Evolutionary conservation across 1,284 basidiomycete genomes (phyloP), one percentile per base, ranked within the genome.

Genomic region (Boletus holoroseus): DNA sequence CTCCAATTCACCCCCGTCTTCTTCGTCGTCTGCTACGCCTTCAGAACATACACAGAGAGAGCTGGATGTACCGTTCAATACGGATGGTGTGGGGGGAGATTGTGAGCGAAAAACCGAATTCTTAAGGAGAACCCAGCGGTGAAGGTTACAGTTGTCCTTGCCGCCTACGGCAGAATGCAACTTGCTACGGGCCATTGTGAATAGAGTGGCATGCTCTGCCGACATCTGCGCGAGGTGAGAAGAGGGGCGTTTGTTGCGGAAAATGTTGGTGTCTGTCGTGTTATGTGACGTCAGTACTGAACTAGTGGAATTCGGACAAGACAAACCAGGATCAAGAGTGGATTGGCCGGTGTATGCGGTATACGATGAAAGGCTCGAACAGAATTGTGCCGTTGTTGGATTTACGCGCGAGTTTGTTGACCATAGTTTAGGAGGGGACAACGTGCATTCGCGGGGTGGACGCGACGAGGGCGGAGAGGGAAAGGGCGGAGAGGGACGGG

Each of bases 121-220:
- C 84, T 88, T 88, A 67, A 90, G 77, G 52, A 90, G 76, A 50
- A 90, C 87, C 84, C 85, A 88, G 66, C 87, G 85, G 67, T 87
- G 85, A 71, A 90, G 77, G 71, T 80, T 87, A 73, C 77, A 76
- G 59, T 72, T 79, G 71, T 85, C 83, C 70, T 76, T 81, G 68
- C 75, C 71, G 52, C 75, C 74, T 59, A 77, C 66, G 61, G 79
- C 81, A 55, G 75, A 68, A 58, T 82, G 80, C 70, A 90, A 76
- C 75, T 90, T 90, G 69, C 74, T 79, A 64, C 81, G 85, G 68
- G 87, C 82, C 69, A 88, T 72, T 58, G 74, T 70, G 60, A 77
- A 80, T 43, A 86, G 72, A 61, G 69, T 72, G 50, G 71, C 58
- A 55, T 71, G 63, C 61, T 76, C 74, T 63, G 74, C 66, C 57